Evolutionary conservation across 2,329 filamentous ascomycete genomes (phyloP), one percentile per base, ranked within the genome.

Genomic region (Emericellopsis cladophorae): DNA sequence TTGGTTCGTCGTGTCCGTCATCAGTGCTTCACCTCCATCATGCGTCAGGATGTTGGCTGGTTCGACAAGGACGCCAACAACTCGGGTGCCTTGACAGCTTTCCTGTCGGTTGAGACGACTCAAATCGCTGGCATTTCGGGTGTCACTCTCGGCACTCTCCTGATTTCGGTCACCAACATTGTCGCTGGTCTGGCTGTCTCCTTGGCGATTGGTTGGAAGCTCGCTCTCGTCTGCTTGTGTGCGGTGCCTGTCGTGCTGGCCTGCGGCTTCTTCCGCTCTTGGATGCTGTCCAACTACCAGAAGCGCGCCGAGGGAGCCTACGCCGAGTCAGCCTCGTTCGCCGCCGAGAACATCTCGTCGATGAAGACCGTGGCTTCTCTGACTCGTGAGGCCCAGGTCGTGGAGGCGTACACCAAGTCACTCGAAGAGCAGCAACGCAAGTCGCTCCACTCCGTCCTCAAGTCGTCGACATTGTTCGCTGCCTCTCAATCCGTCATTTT

Each of bases 361-460:
- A 95, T 96, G 49, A 83, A 90, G 40, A 98, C 92, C 2, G 89
- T 98, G 9, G 90, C 89, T 4, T 86, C 87, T 8, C 72, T 98
- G 36, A 95, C 89, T 0, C 77, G 90, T 9, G 92, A 98, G 62
- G 62, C 74, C 0, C 86, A 95, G 53, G 86, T 96, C 4, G 72
- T 86, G 50, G 52, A 61, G 2, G 71, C 79, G 40, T 98, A 93
- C 64, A 80, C 75, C 44, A 56, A 61, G 2, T 77, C 64, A 11
- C 40, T 41, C 23, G 37, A 42, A 9, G 50, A 51, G 12, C 60
- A 57, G 5, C 48, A 51, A 16, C 50, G 50, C n/a, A 54, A 57
- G 8, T 77, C 87, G 89, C 43, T 62, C 37, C 50, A 55, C n/a
- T 47, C 37, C 3, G 54, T 59, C 40, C 61, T 60, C 49, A 35